phyloP scores from a whole-genome alignment of 1,284 basidiomycete genomes.

The Tetrapyrgos nigripes region DNA sequence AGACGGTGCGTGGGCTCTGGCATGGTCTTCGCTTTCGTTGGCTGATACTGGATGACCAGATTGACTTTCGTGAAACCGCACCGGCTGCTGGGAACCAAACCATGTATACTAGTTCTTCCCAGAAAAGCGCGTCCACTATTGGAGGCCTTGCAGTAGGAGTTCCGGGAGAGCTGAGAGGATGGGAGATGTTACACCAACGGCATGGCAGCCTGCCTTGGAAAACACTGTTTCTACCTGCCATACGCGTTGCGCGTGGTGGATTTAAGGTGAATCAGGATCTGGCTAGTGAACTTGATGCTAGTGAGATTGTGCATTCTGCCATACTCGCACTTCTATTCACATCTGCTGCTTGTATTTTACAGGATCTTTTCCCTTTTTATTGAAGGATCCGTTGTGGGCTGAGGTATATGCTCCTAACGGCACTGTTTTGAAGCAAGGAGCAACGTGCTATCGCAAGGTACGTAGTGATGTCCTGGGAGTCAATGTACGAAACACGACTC shows the following conservation, averaged over 20 bases:
- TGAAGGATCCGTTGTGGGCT: conserved; percentile 48
- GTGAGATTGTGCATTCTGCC: neutral
- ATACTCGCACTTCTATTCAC: too few species aligned
- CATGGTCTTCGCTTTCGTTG: neutral
- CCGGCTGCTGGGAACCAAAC: conserved; percentile 49
- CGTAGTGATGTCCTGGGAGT: neutral
- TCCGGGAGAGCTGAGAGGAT: conserved; percentile 60
- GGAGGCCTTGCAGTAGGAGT: conserved; percentile 61
- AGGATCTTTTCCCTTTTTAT: neutral
- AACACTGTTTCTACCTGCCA: conserved; percentile 51
- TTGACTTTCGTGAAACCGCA: conserved; percentile 63
- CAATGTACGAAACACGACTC: neutral
- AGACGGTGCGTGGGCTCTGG: conserved; percentile 3
- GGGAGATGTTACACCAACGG: conserved; percentile 51
- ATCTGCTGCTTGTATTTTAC: neutral
- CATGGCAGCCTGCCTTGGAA: conserved; percentile 55
- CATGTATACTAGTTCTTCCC: conserved; percentile 46
- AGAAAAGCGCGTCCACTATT: conserved; percentile 41
- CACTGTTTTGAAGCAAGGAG: conserved; percentile 47
- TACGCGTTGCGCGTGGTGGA: conserved; percentile 49
- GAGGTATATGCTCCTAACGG: conserved; percentile 54
- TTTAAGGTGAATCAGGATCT: conserved; percentile 52
- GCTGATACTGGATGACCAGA: conserved; percentile 29
- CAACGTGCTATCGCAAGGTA: conserved; percentile 25
- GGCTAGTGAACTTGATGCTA: conserved; percentile 22